These are phyloP conservation scores for Holtermannia corniformis DNA, from an alignment of 768 basidiomycete species.

Conservation along the genomic window DNA sequence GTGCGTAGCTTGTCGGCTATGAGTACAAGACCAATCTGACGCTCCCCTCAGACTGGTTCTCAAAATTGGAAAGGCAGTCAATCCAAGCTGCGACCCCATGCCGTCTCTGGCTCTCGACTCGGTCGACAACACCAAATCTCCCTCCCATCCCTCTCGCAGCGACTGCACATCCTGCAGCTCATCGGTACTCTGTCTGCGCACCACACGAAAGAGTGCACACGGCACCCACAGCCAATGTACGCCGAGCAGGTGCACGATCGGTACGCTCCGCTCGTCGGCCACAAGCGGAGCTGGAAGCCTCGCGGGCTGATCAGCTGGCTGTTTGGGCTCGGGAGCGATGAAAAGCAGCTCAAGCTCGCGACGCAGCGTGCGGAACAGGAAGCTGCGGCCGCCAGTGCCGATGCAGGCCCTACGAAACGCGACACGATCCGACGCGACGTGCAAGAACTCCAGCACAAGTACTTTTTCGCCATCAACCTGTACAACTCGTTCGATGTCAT, in stretches of 20 bases:
- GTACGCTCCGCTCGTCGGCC: slow-evolving; percentile 73
- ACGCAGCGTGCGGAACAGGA: slow-evolving; percentile 9
- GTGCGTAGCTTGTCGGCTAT: slow-evolving; percentile 2
- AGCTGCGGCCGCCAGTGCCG: slow-evolving; percentile 4
- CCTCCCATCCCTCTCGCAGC: slow-evolving; percentile 72
- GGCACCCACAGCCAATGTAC: slow-evolving; percentile 74
- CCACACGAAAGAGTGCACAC: slow-evolving; percentile 86
- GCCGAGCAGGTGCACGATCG: slow-evolving; percentile 73
- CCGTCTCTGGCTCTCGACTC: slow-evolving; percentile 23
- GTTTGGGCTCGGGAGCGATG: slow-evolving; percentile 13
- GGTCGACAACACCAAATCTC: slow-evolving; percentile 27
- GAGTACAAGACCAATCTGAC: slow-evolving; percentile 6
- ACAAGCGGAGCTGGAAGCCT: slow-evolving; percentile 47
- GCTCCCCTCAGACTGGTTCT: neutral
- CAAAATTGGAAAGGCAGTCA: slow-evolving; percentile 23
- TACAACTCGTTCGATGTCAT: slow-evolving; percentile 99
- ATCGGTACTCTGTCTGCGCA: slow-evolving; percentile 80
- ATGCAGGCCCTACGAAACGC: slow-evolving; percentile 10
- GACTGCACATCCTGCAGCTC: slow-evolving; percentile 73
- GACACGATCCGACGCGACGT: slow-evolving; percentile 34
- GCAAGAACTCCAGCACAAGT: slow-evolving; percentile 67
- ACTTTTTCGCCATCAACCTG: slow-evolving; percentile 98
- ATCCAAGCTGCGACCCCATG: slow-evolving; percentile 23
- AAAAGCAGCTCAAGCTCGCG: slow-evolving; percentile 14
- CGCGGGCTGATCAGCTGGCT: slow-evolving; percentile 20